Conservation (phyloP, 805 yeast species). For the Teunomyces barrocoloradensis region DNA sequence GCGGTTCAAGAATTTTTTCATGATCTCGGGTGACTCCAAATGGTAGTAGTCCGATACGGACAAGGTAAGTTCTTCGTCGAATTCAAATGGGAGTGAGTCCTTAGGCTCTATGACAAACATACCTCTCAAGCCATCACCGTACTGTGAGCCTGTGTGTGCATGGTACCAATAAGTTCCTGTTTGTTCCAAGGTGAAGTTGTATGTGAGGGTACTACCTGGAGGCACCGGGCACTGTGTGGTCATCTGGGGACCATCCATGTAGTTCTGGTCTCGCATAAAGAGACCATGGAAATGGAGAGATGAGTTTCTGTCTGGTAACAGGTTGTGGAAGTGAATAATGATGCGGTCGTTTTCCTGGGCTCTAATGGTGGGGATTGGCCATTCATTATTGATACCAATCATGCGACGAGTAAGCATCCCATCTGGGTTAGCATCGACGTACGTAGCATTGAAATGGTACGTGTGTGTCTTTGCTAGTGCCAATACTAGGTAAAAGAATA, state of each 20-base stretch:
- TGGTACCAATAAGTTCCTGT: conserved; percentile 64
- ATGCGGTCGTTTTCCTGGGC: conserved; percentile 42
- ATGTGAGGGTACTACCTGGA: conserved; percentile 36
- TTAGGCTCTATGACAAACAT: conserved; percentile 56
- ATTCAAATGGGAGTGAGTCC: conserved; percentile 48
- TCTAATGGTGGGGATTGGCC: conserved; percentile 44
- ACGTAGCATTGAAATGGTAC: conserved; percentile 37
- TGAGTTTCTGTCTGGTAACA: conserved; percentile 31
- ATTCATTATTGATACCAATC: conserved; percentile 54
- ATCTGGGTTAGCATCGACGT: conserved; percentile 53
- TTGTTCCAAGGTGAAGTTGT: conserved; percentile 40
- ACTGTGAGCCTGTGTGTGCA: conserved; percentile 74
- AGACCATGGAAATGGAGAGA: conserved; percentile 48
- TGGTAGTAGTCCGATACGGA: conserved; percentile 67
- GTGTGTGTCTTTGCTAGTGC: conserved; percentile 22
- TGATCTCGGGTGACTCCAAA: conserved; percentile 45
- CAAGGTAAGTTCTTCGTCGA: conserved; percentile 60
- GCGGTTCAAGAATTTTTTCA: conserved; percentile 50
- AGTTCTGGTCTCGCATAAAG: conserved; percentile 34
- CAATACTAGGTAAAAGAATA: background rate
- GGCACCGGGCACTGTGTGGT: conserved; percentile 47
- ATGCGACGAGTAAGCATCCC: conserved; percentile 49
- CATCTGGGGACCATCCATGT: conserved; percentile 47
- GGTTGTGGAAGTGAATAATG: conserved; percentile 32
- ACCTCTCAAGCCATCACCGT: conserved; percentile 76